These are phyloP conservation scores for Dioscorea zingiberensis DNA, from an alignment of 106 monocot species.

Conservation along the genomic window DNA sequence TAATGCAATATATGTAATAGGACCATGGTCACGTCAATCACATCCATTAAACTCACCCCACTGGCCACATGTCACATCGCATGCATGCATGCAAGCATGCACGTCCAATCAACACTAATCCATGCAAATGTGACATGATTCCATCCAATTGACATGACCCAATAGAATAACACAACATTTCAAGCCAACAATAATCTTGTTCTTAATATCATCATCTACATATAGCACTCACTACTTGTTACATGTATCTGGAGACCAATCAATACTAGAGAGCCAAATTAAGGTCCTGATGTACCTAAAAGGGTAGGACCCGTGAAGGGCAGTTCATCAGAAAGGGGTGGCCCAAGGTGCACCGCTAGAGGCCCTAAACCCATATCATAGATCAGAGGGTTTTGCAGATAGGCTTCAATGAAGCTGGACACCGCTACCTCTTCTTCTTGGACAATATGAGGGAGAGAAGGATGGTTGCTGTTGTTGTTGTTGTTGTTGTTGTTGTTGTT, in stretches of 20 bases:
- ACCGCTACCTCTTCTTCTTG: constrained; percentile 9
- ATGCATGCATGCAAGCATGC: constrained; percentile 9
- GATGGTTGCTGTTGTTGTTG: constrained; percentile 7
- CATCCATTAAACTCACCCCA: neutral
- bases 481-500: no score
- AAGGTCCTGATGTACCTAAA: constrained; percentile 15
- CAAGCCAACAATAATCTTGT: neutral
- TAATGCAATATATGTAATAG: no score
- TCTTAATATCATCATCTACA: neutral
- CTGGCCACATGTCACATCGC: constrained; percentile 10
- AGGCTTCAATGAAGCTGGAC: constrained; percentile 28
- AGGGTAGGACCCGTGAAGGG: constrained; percentile 8
- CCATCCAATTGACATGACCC: constrained; percentile 2
- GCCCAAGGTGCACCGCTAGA: neutral
- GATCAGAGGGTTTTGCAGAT: constrained; percentile 30
- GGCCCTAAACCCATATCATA: constrained; percentile 24
- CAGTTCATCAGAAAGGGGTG: constrained; percentile 14
- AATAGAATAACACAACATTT: constrained; percentile 9
- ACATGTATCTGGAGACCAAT: neutral
- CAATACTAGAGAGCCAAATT: no score
- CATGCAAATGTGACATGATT: constrained; percentile 18
- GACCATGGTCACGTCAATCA: constrained; percentile 2
- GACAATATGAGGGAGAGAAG: constrained; percentile 10
- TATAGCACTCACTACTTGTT: neutral
- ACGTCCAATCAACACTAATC: constrained; percentile 13